These are phyloP conservation scores for Lagenidium sp. DNA, from an alignment of 352 stramenopile genomes.

Conservation along the genomic window DNA sequence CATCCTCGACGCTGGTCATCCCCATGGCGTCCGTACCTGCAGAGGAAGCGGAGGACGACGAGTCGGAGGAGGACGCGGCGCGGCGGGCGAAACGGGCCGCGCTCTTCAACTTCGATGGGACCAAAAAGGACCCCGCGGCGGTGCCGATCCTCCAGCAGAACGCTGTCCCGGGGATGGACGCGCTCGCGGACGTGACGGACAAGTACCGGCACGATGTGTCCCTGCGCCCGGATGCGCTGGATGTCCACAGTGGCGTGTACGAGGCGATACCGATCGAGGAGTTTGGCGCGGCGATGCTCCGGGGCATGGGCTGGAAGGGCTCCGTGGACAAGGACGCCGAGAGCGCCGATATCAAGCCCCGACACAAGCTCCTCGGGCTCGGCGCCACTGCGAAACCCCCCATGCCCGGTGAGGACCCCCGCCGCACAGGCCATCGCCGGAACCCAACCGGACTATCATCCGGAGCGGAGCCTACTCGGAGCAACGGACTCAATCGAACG, in stretches of 20 bases:
- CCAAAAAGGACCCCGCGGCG: constrained; percentile 7
- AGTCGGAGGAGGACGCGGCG: constrained; percentile 4
- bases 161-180: constrained; percentile 51
- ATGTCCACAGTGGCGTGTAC: constrained; percentile 84
- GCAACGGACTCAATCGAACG: constrained; percentile 12
- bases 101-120: constrained; percentile 25
- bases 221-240: constrained; percentile 63
- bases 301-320: constrained; percentile 97
- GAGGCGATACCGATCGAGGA: constrained; percentile 87
- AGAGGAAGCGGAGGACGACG: neutral
- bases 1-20: constrained; percentile 52
- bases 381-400: constrained; percentile 78
- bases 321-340: constrained; percentile 25
- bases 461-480: constrained; percentile 1
- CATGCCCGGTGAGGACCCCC: constrained; percentile 27
- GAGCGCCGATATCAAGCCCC: constrained; percentile 42
- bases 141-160: constrained; percentile 73
- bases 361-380: constrained; percentile 89
- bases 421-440: too few relatives aligned
- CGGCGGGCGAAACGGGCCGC: constrained; percentile 17
- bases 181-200: constrained; percentile 61
- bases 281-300: constrained; percentile 93
- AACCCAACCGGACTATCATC: too few relatives aligned
- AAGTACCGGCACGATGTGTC: constrained; percentile 82
- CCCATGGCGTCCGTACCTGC: constrained; percentile 18